Evolutionary conservation across 2,329 filamentous ascomycete genomes (phyloP), one percentile per base, ranked within the genome.

Genomic region (Cladorrhinum sp.): DNA sequence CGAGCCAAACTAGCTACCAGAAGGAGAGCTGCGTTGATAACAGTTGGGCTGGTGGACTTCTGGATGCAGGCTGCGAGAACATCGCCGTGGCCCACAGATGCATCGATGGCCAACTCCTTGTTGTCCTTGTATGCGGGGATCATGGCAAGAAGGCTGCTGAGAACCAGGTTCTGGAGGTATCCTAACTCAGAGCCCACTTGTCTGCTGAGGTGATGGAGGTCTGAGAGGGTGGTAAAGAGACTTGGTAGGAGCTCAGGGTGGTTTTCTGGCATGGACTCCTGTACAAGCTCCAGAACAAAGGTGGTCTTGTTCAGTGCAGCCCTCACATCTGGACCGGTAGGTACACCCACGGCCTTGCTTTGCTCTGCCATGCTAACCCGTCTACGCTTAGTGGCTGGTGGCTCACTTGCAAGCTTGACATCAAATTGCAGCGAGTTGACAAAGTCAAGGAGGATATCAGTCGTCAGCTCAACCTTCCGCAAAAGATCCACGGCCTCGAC

Each of bases 21-120:
- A 8, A 98, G 84, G 13, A 99, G 81, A 3, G 95, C 93, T 5
- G 89, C 87, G 71, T 96, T 97, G 72, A 98, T 96, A 6, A 99
- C 92, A 65, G 96, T 92, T 0, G 93, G 92, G 73, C 90, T 97
- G 24, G 91, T 86, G 0, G 93, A 96, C 63, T 91, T 93, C 70
- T 96, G 90, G 50, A 99, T 90, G 77, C 93, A 97, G 71, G 96
- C 93, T 53, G 98, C 92, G 58, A 99, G 86, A 50, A 98, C 77
- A 72, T 99, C 95, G 2, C 92, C 91, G 60, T 96, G 88, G 41
- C 96, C 89, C 38, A 87, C 87, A 2, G 90, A 88, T 50, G 86
- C 85, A 72, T 96, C 91, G 59, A 96, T 87, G 60, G 84, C 83
- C 45, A 89, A 77, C 32, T 75, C 76, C 70, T 80, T 79, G 73